phyloP scores from a whole-genome alignment of 1,139 yeast genomes.

The Hansenula sp. region DNA sequence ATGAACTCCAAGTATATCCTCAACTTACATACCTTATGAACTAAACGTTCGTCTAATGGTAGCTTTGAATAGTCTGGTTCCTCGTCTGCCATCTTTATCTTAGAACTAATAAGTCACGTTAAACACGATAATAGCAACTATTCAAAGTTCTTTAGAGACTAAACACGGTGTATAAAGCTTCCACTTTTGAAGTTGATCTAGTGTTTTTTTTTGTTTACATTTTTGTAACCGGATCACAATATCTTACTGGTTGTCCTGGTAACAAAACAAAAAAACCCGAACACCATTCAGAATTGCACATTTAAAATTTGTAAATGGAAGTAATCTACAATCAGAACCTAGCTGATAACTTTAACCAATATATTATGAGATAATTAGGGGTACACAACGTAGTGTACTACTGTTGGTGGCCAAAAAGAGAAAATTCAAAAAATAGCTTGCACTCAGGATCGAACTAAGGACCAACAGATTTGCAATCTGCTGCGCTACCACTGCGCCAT shows the following conservation, averaged over 20 bases:
- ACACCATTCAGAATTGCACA: background rate
- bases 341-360: no score
- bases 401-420: conserved; percentile 1
- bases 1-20: background rate
- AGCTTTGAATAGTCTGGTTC: conserved; percentile 19
- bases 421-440: conserved; percentile 45
- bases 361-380: no score
- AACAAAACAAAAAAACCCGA: background rate
- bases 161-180: background rate
- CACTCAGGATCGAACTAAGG: conserved; percentile 83
- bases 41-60: conserved; percentile 22
- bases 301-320: no score
- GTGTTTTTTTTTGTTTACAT: conserved; percentile 2
- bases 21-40: conserved; percentile 15
- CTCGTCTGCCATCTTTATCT: conserved; percentile 5
- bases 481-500: conserved; percentile 93
- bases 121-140: background rate
- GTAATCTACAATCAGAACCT: no score
- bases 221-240: background rate
- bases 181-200: background rate
- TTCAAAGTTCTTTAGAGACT: no score
- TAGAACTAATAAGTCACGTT: background rate
- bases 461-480: conserved; percentile 91
- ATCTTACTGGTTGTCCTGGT: no score
- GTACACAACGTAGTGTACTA: no score